Evolutionary conservation across 768 basidiomycete genomes (phyloP).

Genomic region (Lentinula lateritia): DNA sequence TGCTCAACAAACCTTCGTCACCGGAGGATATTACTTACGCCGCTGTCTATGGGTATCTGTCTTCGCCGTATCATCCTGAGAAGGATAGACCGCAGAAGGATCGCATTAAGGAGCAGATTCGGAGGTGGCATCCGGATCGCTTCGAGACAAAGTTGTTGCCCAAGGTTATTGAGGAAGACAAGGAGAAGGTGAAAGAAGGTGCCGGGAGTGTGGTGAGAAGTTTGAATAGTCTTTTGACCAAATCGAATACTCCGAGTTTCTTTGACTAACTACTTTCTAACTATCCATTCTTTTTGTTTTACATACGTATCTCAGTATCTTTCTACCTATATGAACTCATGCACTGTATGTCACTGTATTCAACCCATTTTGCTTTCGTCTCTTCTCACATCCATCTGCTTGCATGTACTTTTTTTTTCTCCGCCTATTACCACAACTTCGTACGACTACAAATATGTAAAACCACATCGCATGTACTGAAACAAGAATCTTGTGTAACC

Average conservation of each 20-base stretch:
- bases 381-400: neutral
- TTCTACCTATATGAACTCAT: neutral
- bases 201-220: conserved; percentile 66
- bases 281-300: neutral
- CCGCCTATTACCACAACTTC: neutral
- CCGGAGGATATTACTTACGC: conserved; percentile 58
- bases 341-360: neutral
- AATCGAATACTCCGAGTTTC: conserved; percentile 34
- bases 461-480: neutral
- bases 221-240: conserved; percentile 65
- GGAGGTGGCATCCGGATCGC: conserved; percentile 79
- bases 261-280: conserved; percentile 24
- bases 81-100: conserved; percentile 56
- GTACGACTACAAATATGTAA: neutral
- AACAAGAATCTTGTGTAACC: neutral
- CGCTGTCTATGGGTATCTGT: conserved; percentile 57
- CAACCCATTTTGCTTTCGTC: neutral
- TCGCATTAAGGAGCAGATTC: conserved; percentile 69
- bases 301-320: neutral
- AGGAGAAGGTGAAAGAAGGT: conserved; percentile 64
- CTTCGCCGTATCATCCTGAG: conserved; percentile 49
- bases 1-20: conserved; percentile 47
- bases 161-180: conserved; percentile 59
- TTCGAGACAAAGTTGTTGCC: conserved; percentile 67
- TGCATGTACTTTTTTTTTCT: neutral